phyloP scores from a whole-genome alignment of 441 rosid species.

The Gossypium trilobum region DNA sequence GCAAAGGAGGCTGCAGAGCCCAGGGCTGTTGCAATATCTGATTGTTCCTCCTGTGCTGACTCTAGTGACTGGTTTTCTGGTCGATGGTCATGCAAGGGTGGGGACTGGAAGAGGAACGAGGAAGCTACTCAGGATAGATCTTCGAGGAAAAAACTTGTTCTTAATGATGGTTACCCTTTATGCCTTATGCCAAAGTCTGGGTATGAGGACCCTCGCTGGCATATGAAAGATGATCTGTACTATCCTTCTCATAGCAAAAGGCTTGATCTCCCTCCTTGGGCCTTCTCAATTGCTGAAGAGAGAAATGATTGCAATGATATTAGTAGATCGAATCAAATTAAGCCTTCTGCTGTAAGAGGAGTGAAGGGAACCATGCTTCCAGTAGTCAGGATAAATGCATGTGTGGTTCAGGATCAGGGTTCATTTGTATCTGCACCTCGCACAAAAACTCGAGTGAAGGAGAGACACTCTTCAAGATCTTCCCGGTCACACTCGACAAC shows the following conservation, averaged over 20 bases:
- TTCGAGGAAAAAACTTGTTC: constrained; percentile 60
- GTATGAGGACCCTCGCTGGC: constrained; percentile 88
- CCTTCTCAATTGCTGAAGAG: constrained; percentile 69
- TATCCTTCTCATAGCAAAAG: constrained; percentile 61
- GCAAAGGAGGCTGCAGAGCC: constrained; percentile 34
- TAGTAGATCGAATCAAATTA: constrained; percentile 32
- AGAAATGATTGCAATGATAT: constrained; percentile 42
- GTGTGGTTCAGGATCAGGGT: constrained; percentile 93
- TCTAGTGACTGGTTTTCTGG: constrained; percentile 66
- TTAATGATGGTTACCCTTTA: constrained; percentile 88
- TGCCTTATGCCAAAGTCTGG: constrained; percentile 95
- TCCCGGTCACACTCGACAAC: constrained; percentile 49
- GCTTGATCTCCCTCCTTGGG: constrained; percentile 97
- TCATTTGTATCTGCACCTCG: constrained; percentile 70
- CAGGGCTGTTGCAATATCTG: constrained; percentile 30
- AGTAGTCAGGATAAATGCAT: constrained; percentile 90
- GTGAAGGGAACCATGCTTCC: constrained; percentile 61
- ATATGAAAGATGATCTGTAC: constrained; percentile 74
- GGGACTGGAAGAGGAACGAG: constrained; percentile 95
- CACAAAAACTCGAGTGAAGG: constrained; percentile 59
- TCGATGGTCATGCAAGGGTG: constrained; percentile 93
- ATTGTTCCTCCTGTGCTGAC: constrained; percentile 35
- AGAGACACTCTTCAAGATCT: constrained; percentile 61
- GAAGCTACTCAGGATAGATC: constrained; percentile 58
- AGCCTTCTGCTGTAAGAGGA: constrained; percentile 53